Base-by-base conservation (phyloP, 176 grass and related monocot genomes). In the Cymbopogon citratus region DNA sequence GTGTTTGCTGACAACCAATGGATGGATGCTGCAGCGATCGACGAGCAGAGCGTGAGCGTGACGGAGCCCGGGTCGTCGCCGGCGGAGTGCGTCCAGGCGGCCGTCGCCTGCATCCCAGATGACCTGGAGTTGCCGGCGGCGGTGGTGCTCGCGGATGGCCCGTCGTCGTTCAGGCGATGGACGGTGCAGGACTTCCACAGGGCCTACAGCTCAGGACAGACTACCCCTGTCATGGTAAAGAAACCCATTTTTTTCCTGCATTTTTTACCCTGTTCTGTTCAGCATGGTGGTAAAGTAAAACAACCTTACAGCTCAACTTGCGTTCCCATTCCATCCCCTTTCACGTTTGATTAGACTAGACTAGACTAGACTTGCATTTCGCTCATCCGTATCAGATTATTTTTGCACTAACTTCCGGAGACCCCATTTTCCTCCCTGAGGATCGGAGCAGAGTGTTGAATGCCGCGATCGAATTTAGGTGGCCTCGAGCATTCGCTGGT, bases 121-220 rank as follows among this genome's bases (percentile, higher is more conserved):
- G 19, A 1, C 5, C 59, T 33, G 28, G 90, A 85, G 29, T 71
- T 81, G 12, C 9, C 73, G 29, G 71, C 86, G 16, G 16, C 63
- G 43, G 43, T 12, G 2, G 43, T 12, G 2, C 24, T 78, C 14
- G 65, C 8, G 13, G 66, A 67, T 59, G 31, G 12, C 12, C 63
- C 25, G 71, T 45, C 43, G 41, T 41, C 86, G 12, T 87, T 91
- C 69, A 77, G 54, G 62, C 82, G 92, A 2, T 88, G 87, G 96
- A 93, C 86, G 5, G 74, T 95, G 12, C 84, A 23, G 36, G 96
- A 98, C 66, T 95, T 98, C 76, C 28, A 79, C 2, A 82, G 25
- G 18, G 90, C 92, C 28, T 91, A 95, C 79, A 66, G 3, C 6
- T 92, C 92, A 63, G 96, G 96, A 39, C 79, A 91, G 79, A 72